A percentile compares a stretch with the other conserved stretches of the same genome.
phyloP scores from a whole-genome alignment of 306 rosid species.

The Casuarina glauca region DNA sequence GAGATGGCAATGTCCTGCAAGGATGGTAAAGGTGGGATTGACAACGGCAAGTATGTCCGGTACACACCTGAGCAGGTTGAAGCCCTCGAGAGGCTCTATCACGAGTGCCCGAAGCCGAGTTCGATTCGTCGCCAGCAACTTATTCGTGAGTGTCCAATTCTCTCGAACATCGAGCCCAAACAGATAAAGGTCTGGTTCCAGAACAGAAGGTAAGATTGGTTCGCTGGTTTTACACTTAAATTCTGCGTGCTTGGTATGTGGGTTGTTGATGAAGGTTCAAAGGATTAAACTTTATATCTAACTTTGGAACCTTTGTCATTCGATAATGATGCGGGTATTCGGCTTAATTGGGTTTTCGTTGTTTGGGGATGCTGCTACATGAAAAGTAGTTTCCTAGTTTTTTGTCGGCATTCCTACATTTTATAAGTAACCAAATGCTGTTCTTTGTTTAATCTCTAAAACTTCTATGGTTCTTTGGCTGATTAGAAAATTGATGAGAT shows the following conservation, averaged over 20 bases:
- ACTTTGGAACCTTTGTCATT: not conserved
- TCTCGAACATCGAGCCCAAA: conserved; percentile 88
- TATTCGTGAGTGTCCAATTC: conserved; percentile 91
- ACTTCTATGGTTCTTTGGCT: not conserved
- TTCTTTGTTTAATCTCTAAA: no score
- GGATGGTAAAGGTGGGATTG: conserved; percentile 79
- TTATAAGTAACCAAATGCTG: not conserved
- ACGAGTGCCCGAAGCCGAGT: conserved; percentile 98
- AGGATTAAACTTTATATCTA: not conserved
- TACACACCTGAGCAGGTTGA: conserved; percentile 99
- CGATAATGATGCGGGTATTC: not conserved
- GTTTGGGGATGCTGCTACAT: not conserved
- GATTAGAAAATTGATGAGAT: not conserved
- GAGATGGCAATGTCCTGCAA: conserved; percentile 95
- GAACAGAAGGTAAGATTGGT: conserved; percentile 65
- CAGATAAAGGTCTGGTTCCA: conserved; percentile 99
- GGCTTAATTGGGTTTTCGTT: not conserved
- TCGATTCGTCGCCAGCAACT: conserved; percentile 97
- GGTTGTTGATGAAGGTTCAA: not conserved
- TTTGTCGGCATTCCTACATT: not conserved
- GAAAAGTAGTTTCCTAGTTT: not conserved
- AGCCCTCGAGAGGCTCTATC: conserved; percentile 95
- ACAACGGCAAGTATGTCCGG: conserved; percentile 93
- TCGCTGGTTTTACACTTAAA: not conserved
- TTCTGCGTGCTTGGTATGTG: not conserved